These are phyloP conservation scores for Fereydounia khargensis DNA, from an alignment of 1,284 basidiomycete genomes.

Conservation along the genomic window DNA sequence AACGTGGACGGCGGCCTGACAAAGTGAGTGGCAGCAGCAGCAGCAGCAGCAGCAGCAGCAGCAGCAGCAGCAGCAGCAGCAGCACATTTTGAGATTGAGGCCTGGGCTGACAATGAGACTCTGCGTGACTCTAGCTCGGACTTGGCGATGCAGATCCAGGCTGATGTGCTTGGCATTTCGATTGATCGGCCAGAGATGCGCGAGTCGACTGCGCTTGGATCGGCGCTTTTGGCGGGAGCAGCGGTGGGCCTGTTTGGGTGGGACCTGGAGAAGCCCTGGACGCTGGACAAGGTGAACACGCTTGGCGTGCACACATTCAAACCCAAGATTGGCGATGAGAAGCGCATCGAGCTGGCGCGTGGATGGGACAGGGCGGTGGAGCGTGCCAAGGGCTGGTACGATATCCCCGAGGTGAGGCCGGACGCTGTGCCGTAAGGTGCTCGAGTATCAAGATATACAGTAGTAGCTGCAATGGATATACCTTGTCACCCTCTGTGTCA, in stretches of 20 bases:
- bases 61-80: too few relatives aligned
- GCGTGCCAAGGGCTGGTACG: slow-evolving; percentile 43
- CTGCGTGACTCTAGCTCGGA: slow-evolving; percentile 58
- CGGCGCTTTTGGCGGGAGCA: slow-evolving; percentile 87
- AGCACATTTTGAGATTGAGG: too few relatives aligned
- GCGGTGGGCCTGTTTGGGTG: slow-evolving; percentile 90
- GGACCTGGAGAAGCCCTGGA: slow-evolving; percentile 81
- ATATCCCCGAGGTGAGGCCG: slow-evolving; percentile 20
- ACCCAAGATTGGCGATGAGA: slow-evolving; percentile 64
- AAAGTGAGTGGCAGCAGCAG: slow-evolving; percentile 32
- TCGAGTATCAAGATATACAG: too few relatives aligned
- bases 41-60: too few relatives aligned
- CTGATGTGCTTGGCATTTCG: slow-evolving; percentile 86
- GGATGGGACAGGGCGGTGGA: slow-evolving; percentile 51
- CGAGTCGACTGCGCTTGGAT: slow-evolving; percentile 96
- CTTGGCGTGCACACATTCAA: slow-evolving; percentile 73
- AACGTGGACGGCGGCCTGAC: slow-evolving; percentile 76
- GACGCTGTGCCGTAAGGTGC: neutral
- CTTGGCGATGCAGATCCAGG: slow-evolving; percentile 84
- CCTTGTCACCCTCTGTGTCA: too few relatives aligned
- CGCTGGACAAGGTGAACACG: slow-evolving; percentile 84
- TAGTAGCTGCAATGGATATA: too few relatives aligned
- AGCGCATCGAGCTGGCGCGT: slow-evolving; percentile 47
- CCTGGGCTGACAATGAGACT: too few relatives aligned
- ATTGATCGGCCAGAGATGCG: slow-evolving; percentile 93